Evolutionary conservation across 306 rosid species (phyloP), one percentile per base, ranked within the genome.

Genomic region (Trifolium repens): DNA sequence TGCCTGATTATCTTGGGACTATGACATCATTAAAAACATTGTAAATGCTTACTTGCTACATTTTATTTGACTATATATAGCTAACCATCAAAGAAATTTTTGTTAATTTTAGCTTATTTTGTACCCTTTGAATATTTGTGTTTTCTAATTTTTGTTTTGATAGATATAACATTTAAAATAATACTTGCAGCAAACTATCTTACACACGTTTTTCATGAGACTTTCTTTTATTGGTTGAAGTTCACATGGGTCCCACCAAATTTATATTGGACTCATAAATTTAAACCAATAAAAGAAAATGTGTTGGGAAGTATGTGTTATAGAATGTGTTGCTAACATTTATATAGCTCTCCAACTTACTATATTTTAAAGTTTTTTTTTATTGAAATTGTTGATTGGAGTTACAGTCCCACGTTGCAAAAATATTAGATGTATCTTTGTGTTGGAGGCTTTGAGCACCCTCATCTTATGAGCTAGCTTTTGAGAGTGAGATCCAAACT

Each of bases 51-150:
- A 55, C 2, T 68, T 87, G 27, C 59, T 5, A 47, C 39, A 6
- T 52, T 67, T 71, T 63, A 5, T 77, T 89, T 39, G 24, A 69
- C 40, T 85, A 89, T 81, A 27, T 35, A 5, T 35, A 35, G 8
- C 39, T 5, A 35, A 35, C 8, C 8, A 35, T 35, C 8, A 35
- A 35, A 35, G 39, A 0, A 4, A 0, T 7, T 35, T 35, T 5
- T 35, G 7, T 5, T 35, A 35, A 35, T 0, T 35, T 35, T 35
- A 35, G 37, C 37, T 34, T 34, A 34, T 34, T 34, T 2, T 63
- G 27, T n/a, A 34, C 24, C 4, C 69, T 32, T 32, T 17, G 7
- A 4, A 35, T 35, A 4, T 37, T 64, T 64, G 15, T 37, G 34
- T 4, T 35, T 9, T 64, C 14, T 35, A 1, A 10, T 37, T 16